A percentile compares a stretch with the other conserved stretches of the same genome.
These are phyloP conservation scores for Trichosporon sp. DNA, from an alignment of 1,284 basidiomycete genomes.

Conservation along the genomic window DNA sequence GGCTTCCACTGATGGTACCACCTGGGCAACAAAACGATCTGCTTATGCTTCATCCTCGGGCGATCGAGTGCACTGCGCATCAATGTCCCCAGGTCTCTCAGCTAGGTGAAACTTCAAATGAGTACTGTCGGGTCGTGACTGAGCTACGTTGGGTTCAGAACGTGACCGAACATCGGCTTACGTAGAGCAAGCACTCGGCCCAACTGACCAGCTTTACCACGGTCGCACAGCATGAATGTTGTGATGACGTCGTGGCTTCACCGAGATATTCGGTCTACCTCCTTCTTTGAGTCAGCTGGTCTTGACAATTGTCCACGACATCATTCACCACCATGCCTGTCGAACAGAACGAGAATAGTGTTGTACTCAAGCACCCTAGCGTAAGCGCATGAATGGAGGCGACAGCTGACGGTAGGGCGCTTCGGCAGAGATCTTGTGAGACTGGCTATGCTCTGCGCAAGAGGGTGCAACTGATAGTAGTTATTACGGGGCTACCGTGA, in stretches of 20 bases:
- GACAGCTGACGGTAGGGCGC: conserved; percentile 62
- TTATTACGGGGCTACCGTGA: conserved; percentile 74
- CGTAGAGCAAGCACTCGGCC: background rate
- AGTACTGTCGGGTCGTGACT: background rate
- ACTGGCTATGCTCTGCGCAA: no score
- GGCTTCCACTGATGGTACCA: background rate
- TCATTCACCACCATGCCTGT: conserved; percentile 49
- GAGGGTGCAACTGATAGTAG: conserved; percentile 32
- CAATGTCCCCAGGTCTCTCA: no score
- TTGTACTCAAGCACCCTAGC: conserved; percentile 47
- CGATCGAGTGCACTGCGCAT: no score
- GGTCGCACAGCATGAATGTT: conserved; percentile 17
- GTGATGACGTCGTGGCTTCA: background rate
- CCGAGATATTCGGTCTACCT: background rate
- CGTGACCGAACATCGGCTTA: conserved; percentile 2
- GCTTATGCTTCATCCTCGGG: no score
- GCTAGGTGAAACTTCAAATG: no score
- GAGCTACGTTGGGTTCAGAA: background rate
- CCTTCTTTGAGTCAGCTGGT: conserved; percentile 3
- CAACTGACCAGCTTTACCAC: background rate
- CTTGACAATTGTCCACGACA: background rate
- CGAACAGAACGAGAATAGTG: conserved; percentile 46
- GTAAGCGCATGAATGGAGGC: conserved; percentile 27
- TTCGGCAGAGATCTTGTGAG: conserved; percentile 64
- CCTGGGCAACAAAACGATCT: no score